Percentiles rank a stretch among this genome's conserved stretches.
Conservation (phyloP, 768 basidiomycete species). For the Hygrocybe punicea region DNA sequence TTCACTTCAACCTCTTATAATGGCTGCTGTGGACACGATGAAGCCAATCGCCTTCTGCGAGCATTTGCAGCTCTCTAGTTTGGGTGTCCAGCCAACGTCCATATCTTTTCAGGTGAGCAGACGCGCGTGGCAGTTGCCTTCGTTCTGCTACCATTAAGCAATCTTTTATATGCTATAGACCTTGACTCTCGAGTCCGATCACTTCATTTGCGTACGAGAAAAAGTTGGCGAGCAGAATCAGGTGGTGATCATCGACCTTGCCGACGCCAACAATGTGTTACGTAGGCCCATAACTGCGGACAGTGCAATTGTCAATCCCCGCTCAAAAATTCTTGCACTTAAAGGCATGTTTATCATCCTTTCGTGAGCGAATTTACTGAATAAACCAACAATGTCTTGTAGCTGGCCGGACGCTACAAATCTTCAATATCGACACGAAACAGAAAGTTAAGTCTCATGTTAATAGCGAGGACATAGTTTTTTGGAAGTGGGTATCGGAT, state of each 20-base stretch:
- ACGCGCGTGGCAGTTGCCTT: conserved; percentile 35
- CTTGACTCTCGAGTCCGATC: conserved; percentile 94
- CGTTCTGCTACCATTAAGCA: conserved; percentile 30
- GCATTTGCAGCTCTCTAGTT: conserved; percentile 89
- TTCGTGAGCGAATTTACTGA: conserved; percentile 8
- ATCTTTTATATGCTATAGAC: conserved; percentile 47
- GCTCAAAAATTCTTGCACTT: conserved; percentile 92
- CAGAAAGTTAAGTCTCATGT: conserved; percentile 95
- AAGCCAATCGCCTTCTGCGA: conserved; percentile 89
- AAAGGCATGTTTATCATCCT: conserved; percentile 60
- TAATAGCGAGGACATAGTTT: conserved; percentile 91
- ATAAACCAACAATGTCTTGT: conserved; percentile 11
- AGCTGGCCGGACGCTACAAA: conserved; percentile 93
- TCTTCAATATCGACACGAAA: conserved; percentile 98
- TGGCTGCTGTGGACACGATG: conserved; percentile 33
- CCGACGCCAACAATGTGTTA: conserved; percentile 95
- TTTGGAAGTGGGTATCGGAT: conserved; percentile 98
- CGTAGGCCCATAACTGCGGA: conserved; percentile 97
- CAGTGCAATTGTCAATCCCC: conserved; percentile 97
- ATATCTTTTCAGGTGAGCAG: conserved; percentile 90
- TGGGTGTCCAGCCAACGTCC: conserved; percentile 93
- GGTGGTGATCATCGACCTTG: conserved; percentile 97
- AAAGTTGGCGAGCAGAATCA: conserved; percentile 93
- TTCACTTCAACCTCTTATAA: conserved; percentile 4
- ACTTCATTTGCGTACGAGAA: conserved; percentile 97